phyloP scores from a whole-genome alignment of 2,329 filamentous ascomycete species.

The Blastomyces emzantsi region DNA sequence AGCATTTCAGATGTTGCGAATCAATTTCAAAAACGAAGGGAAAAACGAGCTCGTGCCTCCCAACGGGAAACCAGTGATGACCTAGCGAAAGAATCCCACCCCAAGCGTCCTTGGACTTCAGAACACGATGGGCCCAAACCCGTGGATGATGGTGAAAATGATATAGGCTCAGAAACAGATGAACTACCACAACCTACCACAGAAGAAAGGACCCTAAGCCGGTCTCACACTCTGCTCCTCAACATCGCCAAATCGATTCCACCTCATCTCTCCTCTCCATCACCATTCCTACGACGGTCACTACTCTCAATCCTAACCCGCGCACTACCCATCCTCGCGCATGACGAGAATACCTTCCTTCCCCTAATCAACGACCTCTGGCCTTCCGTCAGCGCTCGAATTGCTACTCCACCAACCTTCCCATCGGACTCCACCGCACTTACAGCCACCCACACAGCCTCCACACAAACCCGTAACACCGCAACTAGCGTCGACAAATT shows the following conservation, averaged over 20 bases:
- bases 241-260: conserved; percentile 77
- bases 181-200: conserved; percentile 29
- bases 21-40: conserved; percentile 28
- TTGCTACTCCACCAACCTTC: conserved; percentile 39
- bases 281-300: conserved; percentile 65
- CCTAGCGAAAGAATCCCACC: conserved; percentile 15
- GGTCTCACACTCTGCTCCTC: conserved; percentile 70
- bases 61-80: conserved; percentile 17
- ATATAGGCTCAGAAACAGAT: conserved; percentile 23
- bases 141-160: conserved; percentile 20
- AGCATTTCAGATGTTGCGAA: conserved; percentile 27
- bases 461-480: conserved; percentile 47
- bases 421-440: conserved; percentile 44
- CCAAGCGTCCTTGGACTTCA: conserved; percentile 23
- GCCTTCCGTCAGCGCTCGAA: conserved; percentile 56
- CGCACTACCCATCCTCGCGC: conserved; percentile 61
- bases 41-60: conserved; percentile 24
- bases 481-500: conserved; percentile 24
- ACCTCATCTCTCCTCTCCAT: conserved; percentile 80
- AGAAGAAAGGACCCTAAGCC: conserved; percentile 57
- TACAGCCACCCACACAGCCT: conserved; percentile 14
- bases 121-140: conserved; percentile 13
- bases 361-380: conserved; percentile 85
- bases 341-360: conserved; percentile 73
- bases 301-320: conserved; percentile 68